Conservation (phyloP, 305 asterid species). For the Fraxinus ornus region DNA sequence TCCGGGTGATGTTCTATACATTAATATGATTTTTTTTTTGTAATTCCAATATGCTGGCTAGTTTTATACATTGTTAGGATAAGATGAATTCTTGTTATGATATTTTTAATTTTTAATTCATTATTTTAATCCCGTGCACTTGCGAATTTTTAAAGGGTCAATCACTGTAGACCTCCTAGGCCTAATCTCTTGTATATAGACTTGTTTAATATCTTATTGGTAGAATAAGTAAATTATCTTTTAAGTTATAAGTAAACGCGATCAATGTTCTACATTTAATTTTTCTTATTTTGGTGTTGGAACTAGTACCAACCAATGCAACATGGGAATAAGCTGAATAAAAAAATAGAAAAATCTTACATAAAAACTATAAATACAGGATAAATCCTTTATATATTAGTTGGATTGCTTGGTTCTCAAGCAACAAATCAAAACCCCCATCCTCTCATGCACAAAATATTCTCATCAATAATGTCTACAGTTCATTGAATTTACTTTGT, state of each 20-base stretch:
- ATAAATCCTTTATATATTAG: not conserved
- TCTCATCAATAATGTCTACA: not conserved
- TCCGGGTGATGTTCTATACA: too few species aligned
- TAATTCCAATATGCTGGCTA: too few species aligned
- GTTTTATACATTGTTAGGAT: too few species aligned
- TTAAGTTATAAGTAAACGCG: not conserved
- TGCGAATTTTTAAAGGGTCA: too few species aligned
- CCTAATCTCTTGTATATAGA: not conserved
- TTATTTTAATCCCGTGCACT: too few species aligned
- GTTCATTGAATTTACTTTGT: constrained; percentile 17
- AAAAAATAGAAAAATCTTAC: not conserved
- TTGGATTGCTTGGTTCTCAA: constrained; percentile 24
- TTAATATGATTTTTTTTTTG: too few species aligned
- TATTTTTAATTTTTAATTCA: too few species aligned
- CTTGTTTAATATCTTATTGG: not conserved
- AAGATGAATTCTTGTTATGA: too few species aligned
- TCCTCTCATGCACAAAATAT: not conserved
- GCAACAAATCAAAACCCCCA: constrained; percentile 25
- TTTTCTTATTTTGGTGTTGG: not conserved
- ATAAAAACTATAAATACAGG: not conserved
- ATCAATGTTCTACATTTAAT: not conserved
- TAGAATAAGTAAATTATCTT: constrained; percentile 1
- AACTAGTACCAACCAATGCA: not conserved
- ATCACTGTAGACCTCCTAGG: not conserved
- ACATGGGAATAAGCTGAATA: constrained; percentile 13